Evolutionary conservation across 2,329 filamentous ascomycete species (phyloP), one percentile per base, ranked within the genome.

Genomic region (Hypoxylon sp.): DNA sequence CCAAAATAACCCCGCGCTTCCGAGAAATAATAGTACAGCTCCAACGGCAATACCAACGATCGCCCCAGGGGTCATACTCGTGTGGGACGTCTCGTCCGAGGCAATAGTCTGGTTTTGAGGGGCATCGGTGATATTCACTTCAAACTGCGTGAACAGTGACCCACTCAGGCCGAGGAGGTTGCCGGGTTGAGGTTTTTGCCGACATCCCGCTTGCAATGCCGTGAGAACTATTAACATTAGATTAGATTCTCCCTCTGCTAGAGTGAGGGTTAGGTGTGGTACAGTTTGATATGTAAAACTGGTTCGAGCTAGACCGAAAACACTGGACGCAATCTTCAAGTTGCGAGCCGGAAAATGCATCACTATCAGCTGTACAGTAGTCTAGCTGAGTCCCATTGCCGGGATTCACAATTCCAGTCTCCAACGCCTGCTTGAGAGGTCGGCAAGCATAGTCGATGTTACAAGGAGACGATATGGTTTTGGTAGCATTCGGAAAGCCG

Each of bases 11-110:
- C 75, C 81, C 0, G 78, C 69, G 2, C 80, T 81, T 0, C 83
- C 80, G 5, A 85, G 35, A 2, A 88, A 74, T 1, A 83, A 73
- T 0, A 85, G 76, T 0, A 79, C 79, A 5, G 80, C 82, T 11
- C 84, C 86, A 0, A 87, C 75, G 0, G 80, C 81, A 50, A 89
- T 88, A 17, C 86, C 87, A 0, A 84, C 84, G 14, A 88, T 85
- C n/a, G 84, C 83, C 1, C 84, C 83, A 0, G 82, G 81, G 0
- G 83, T 81, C 74, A 88, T 81, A 9, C 73, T 73, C 3, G 72
- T 75, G 2, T 74, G 68, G 0, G 70, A 76, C 1, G 76, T 75
- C 0, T 71, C 66, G 4, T 69, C 59, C 3, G 74, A 69, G 0
- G 75, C 70, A 0, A 74, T 53, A 0, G 78, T 75, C 4, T 70